A percentile compares a stretch with the other conserved stretches of the same genome.
phyloP scores from a whole-genome alignment of 345 rosid species.

The Bruguiera gymnorhiza region DNA sequence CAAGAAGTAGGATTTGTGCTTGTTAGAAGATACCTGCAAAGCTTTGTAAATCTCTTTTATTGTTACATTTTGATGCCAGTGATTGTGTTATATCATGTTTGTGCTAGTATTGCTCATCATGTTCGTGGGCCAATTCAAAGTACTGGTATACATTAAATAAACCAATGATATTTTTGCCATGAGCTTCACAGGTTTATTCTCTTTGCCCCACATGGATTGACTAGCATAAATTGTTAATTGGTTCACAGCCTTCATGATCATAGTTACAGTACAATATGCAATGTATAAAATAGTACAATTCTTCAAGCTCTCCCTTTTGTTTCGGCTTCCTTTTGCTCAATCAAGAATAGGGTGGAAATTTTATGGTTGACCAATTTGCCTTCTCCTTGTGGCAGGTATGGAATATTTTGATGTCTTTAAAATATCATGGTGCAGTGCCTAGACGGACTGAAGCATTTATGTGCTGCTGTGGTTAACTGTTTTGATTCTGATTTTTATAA shows the following conservation, averaged over 20 bases:
- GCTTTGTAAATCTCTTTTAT: too few relatives aligned
- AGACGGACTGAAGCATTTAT: constrained; percentile 21
- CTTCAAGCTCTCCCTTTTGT: not conserved
- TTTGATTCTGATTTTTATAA: constrained; percentile 23
- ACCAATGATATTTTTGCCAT: too few relatives aligned
- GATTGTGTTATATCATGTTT: too few relatives aligned
- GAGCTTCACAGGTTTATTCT: too few relatives aligned
- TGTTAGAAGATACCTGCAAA: too few relatives aligned
- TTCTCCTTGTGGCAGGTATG: constrained; percentile 19
- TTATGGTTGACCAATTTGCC: not conserved
- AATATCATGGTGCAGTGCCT: constrained; percentile 26
- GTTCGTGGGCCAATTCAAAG: not conserved
- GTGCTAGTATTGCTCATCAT: too few relatives aligned
- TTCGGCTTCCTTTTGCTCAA: not conserved
- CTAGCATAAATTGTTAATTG: not conserved
- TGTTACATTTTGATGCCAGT: too few relatives aligned
- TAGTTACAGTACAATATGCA: not conserved
- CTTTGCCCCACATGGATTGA: too few relatives aligned
- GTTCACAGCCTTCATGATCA: not conserved
- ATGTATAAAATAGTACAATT: not conserved
- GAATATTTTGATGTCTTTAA: constrained; percentile 18
- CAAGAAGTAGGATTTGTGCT: too few relatives aligned
- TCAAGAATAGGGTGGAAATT: not conserved
- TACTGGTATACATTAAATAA: not conserved
- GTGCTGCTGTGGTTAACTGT: constrained; percentile 18